These are phyloP conservation scores for Zymoseptoria ardabiliae DNA, from an alignment of 2,329 filamentous ascomycete genomes.

Conservation along the genomic window DNA sequence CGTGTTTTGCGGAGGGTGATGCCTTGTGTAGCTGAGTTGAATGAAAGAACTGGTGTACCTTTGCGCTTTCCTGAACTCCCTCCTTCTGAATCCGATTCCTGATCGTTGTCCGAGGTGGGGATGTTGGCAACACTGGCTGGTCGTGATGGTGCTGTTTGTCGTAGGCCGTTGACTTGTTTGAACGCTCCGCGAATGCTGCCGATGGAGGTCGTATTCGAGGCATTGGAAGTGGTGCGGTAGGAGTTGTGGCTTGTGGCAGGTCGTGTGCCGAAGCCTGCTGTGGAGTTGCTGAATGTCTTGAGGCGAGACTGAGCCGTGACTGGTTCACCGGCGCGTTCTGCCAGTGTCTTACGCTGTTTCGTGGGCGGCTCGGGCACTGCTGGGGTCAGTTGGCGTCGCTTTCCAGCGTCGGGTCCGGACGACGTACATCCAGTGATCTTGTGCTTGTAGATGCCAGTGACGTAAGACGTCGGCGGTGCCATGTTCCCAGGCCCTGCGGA, in stretches of 20 bases:
- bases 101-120: conserved; percentile 16
- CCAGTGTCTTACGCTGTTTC: conserved; percentile 44
- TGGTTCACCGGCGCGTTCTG: conserved; percentile 41
- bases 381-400: conserved; percentile 15
- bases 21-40: conserved; percentile 25
- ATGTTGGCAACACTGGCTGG: conserved; percentile 6
- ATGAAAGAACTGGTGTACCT: conserved; percentile 40
- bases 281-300: conserved; percentile 5
- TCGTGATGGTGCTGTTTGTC: conserved; percentile 8
- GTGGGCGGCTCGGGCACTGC: conserved; percentile 41
- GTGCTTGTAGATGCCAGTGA: conserved; percentile 35
- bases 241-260: conserved; percentile 26
- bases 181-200: conserved; percentile 37
- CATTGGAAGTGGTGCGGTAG: conserved; percentile 37
- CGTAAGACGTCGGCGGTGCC: conserved; percentile 12
- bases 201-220: conserved; percentile 37
- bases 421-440: conserved; percentile 44
- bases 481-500: conserved; percentile 30
- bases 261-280: conserved; percentile 15
- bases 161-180: conserved; percentile 35
- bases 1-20: conserved; percentile 27
- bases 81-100: conserved; percentile 33
- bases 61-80: conserved; percentile 33
- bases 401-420: conserved; percentile 1
- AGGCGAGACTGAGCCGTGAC: conserved; percentile 20